Evolutionary conservation across 2,329 filamentous ascomycete genomes (phyloP).

Genomic region (Fusarium torulosum): DNA sequence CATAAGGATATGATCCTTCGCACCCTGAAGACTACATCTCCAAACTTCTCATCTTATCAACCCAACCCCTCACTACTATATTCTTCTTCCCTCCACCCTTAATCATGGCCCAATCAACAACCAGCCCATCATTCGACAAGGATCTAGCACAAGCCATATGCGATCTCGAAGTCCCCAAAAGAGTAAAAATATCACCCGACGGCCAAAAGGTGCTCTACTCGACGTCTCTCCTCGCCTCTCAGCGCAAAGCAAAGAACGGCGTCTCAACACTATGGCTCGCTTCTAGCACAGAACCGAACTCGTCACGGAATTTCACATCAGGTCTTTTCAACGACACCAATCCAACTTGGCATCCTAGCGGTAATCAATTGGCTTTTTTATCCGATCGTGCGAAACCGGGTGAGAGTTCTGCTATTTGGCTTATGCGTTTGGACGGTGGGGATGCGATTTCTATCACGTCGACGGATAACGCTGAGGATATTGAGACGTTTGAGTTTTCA

Average conservation of each 20-base stretch:
- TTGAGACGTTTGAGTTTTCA: constrained; percentile 27
- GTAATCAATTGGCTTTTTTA: constrained; percentile 16
- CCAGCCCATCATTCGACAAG: constrained; percentile 4
- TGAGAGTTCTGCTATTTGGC: constrained; percentile 47
- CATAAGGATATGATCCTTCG: too few relatives aligned
- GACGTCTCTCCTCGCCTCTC: not conserved
- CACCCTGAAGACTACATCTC: too few relatives aligned
- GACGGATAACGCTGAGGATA: constrained; percentile 25
- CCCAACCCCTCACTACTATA: too few relatives aligned
- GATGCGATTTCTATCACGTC: constrained; percentile 33
- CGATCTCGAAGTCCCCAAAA: constrained; percentile 23
- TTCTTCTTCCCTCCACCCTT: too few relatives aligned
- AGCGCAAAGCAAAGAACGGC: constrained; percentile 23
- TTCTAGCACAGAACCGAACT: constrained; percentile 17
- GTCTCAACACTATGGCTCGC: constrained; percentile 38
- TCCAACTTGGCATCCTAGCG: constrained; percentile 24
- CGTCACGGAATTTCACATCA: constrained; percentile 15
- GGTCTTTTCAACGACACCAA: constrained; percentile 4
- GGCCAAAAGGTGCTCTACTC: constrained; percentile 20
- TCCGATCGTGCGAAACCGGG: constrained; percentile 44
- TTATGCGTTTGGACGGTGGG: constrained; percentile 36
- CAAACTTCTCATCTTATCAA: too few relatives aligned
- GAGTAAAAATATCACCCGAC: constrained; percentile 20
- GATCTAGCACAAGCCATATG: constrained; percentile 28
- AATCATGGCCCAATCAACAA: constrained; percentile 10